A percentile compares a stretch with the other conserved stretches of the same genome.
Conservation (phyloP, 2,329 filamentous ascomycete species). For the Fusarium multiceps region DNA sequence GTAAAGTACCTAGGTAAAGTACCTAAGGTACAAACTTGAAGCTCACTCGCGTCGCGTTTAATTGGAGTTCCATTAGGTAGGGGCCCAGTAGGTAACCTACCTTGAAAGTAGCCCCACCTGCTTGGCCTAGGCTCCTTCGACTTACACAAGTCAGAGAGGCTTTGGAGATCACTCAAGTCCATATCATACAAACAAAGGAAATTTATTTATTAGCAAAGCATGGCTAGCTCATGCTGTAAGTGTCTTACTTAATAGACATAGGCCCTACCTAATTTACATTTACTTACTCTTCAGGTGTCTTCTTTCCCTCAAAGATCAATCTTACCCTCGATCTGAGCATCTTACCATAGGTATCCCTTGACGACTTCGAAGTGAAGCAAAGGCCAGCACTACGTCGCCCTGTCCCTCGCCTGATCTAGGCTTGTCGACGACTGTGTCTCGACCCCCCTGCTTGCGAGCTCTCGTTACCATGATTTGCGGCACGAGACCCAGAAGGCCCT, state of each 20-base stretch:
- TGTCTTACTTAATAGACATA: not conserved
- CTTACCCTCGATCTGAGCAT: not conserved
- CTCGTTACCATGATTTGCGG: not conserved
- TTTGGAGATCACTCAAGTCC: not conserved
- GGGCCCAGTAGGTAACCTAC: too few relatives aligned
- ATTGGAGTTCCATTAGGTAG: conserved; percentile 10
- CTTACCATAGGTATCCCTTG: not conserved
- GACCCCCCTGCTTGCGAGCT: not conserved
- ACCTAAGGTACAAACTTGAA: conserved; percentile 5
- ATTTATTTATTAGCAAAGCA: not conserved
- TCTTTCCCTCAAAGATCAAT: not conserved
- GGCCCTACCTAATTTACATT: not conserved
- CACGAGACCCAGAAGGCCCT: not conserved
- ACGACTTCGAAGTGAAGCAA: not conserved
- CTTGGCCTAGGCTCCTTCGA: not conserved
- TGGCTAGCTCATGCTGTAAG: not conserved
- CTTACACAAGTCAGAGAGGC: not conserved
- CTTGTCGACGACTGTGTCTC: not conserved
- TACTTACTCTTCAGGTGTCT: not conserved
- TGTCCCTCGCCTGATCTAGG: not conserved
- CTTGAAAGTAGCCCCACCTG: too few relatives aligned
- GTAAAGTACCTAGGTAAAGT: not conserved
- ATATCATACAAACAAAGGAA: not conserved
- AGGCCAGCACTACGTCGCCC: not conserved
- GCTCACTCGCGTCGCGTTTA: conserved; percentile 28